These are phyloP conservation scores for Saksenaea vasiformis DNA, from an alignment of 371 early-diverging fungal species.

Conservation along the genomic window DNA sequence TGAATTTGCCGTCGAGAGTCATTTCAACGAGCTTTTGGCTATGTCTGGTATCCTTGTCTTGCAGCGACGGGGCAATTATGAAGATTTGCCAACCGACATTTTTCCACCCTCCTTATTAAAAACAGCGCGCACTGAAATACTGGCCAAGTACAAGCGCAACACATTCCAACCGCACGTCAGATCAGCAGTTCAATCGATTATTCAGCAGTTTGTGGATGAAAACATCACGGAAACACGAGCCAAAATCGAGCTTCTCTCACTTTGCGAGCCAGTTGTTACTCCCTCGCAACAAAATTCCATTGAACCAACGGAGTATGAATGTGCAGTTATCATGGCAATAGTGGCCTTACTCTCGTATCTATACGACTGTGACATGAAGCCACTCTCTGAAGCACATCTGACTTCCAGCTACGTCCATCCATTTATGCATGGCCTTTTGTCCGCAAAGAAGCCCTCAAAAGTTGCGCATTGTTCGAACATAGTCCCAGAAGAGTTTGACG, in stretches of 20 bases:
- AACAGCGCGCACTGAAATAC: constrained; percentile 19
- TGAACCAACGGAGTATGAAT: constrained; percentile 27
- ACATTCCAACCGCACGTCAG: constrained; percentile 22
- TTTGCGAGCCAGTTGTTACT: constrained; percentile 20
- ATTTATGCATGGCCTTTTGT: constrained; percentile 17
- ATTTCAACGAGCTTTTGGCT: too few species aligned
- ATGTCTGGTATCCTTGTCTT: constrained; percentile 23
- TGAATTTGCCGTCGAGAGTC: too few species aligned
- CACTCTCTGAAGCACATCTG: constrained; percentile 27
- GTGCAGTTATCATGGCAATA: constrained; percentile 28
- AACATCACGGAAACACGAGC: constrained; percentile 24
- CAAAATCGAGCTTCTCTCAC: constrained; percentile 25
- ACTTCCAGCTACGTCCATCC: constrained; percentile 21
- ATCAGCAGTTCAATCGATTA: constrained; percentile 24
- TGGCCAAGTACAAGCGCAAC: constrained; percentile 17
- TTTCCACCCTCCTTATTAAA: constrained; percentile 21
- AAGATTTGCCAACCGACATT: constrained; percentile 17
- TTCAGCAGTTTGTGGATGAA: constrained; percentile 24
- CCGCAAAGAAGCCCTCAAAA: constrained; percentile 18
- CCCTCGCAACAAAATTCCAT: constrained; percentile 19
- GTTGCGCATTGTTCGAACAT: constrained; percentile 17
- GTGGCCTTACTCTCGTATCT: constrained; percentile 17
- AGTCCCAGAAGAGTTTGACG: constrained; percentile 18
- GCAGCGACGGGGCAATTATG: constrained; percentile 18
- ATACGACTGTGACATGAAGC: constrained; percentile 24